Evolutionary conservation across 1,139 yeast species (phyloP).

Genomic region (Blastobotrys proliferans): DNA sequence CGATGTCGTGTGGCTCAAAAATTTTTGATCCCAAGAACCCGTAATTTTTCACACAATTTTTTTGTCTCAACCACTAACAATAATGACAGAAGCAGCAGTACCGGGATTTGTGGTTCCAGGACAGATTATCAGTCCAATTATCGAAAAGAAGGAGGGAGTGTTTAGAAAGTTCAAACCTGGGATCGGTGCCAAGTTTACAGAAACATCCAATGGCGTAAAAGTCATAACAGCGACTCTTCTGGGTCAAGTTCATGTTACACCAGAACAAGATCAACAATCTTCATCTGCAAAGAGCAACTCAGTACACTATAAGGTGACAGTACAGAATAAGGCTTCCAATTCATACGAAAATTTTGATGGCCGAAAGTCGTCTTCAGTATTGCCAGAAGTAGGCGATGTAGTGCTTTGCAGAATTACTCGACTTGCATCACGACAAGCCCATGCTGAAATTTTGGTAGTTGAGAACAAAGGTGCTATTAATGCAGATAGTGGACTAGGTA

Average conservation of each 20-base stretch:
- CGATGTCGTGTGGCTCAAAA: neutral
- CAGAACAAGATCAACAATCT: constrained; percentile 6
- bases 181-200: constrained; percentile 37
- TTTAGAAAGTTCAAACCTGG: constrained; percentile 46
- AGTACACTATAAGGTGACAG: constrained; percentile 19
- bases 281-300: no score
- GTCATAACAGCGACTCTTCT: constrained; percentile 65
- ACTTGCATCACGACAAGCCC: constrained; percentile 66
- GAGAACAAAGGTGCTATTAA: constrained; percentile 60
- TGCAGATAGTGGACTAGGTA: constrained; percentile 64
- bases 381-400: constrained; percentile 82
- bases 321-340: constrained; percentile 37
- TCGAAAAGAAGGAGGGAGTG: constrained; percentile 32
- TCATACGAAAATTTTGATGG: no score
- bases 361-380: constrained; percentile 35
- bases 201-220: constrained; percentile 21
- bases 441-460: constrained; percentile 76
- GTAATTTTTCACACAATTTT: neutral
- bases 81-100: constrained; percentile 23
- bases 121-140: constrained; percentile 52
- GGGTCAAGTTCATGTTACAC: constrained; percentile 46
- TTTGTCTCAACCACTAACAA: constrained; percentile 1
- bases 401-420: constrained; percentile 75
- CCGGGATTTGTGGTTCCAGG: constrained; percentile 68
- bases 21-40: neutral